phyloP scores from a whole-genome alignment of 73 alveolate species.

The Loxodes magnus region DNA sequence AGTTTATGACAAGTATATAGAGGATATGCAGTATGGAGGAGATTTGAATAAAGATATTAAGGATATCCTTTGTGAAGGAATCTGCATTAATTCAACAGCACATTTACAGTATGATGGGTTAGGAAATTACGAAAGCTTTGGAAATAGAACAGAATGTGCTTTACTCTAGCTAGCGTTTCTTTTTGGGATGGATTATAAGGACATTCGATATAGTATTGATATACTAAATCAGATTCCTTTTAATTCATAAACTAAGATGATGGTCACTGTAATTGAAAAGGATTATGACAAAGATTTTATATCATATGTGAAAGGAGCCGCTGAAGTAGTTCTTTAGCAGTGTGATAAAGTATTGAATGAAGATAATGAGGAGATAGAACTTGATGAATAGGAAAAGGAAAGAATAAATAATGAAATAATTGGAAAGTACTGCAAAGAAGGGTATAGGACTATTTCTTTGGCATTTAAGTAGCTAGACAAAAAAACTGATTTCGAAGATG shows the following conservation, averaged over 20 bases:
- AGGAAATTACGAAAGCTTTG: slow-evolving; percentile 32
- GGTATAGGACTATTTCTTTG: too few relatives aligned
- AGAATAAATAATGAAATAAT: too few relatives aligned
- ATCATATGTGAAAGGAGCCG: slow-evolving; percentile 38
- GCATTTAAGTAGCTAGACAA: too few relatives aligned
- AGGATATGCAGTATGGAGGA: slow-evolving; percentile 1
- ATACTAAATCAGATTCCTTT: slow-evolving; percentile 55
- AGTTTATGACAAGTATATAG: slow-evolving; percentile 23
- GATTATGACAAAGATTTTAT: slow-evolving; percentile 13
- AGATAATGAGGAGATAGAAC: slow-evolving; percentile 24
- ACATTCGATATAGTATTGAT: slow-evolving; percentile 8
- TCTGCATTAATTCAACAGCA: slow-evolving; percentile 20
- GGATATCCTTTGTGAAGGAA: slow-evolving; percentile 2
- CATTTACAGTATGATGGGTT: slow-evolving; percentile 25
- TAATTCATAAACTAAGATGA: slow-evolving; percentile 81
- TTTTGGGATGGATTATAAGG: slow-evolving; percentile 16
- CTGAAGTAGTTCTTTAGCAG: slow-evolving; percentile 34
- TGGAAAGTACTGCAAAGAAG: too few relatives aligned
- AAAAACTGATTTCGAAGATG: too few relatives aligned
- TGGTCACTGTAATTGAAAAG: slow-evolving; percentile 50
- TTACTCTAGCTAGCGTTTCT: slow-evolving; percentile 26
- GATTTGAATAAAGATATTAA: not conserved
- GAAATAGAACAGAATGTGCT: slow-evolving; percentile 62
- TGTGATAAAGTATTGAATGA: too few relatives aligned
- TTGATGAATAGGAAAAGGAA: slow-evolving; percentile 42